Base-by-base conservation (phyloP, 805 yeast species). In the Yamadazyma paraphyllophila region DNA sequence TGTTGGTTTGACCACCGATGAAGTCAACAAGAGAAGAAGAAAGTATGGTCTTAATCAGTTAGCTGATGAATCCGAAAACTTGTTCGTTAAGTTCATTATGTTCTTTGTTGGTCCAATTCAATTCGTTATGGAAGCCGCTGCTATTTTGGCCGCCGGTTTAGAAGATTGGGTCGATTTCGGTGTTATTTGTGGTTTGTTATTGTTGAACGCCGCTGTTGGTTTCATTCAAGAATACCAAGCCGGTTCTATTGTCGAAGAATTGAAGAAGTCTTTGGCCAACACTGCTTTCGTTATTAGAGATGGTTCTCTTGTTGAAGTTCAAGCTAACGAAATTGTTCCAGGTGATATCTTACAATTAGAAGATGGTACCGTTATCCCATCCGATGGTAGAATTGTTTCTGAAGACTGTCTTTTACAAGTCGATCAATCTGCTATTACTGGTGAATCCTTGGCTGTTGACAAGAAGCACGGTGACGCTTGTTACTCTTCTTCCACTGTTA, bases 101-200 rank as follows among this genome's bases (percentile, higher is more conserved):
- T 88, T 88, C 80, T 88, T 88, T 71, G 85, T 88, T 56, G 96
- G 96, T 75, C 96, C 96, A 58, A 88, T 88, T 69, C 96, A 89
- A 77, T 88, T 89, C 83, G 96, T 88, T 66, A 88, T 88, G 96
- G 96, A 88, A 77, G 95, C 92, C 64, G 96, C 96, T 63, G 96
- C 96, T 60, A 80, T 88, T 55, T 77, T 88, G 70, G 96, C 96
- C 65, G 96, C 96, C 56, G 96, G 96, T 83, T 79, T 88, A 62
- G 88, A 88, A 76, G 97, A 91, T 77, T 90, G 97, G 97, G 96
- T 90, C 65, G 97, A 90, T 81, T 90, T 90, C 78, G 97, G 97
- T 82, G 97, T 90, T 69, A 90, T 90, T 67, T 82, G 88, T 72
- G 97, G 85, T 74, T 75, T 90, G 60, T 78, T 90, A 61, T 59